Conservation (phyloP, 495 filamentous ascomycete genomes). For the Podospora australis region DNA sequence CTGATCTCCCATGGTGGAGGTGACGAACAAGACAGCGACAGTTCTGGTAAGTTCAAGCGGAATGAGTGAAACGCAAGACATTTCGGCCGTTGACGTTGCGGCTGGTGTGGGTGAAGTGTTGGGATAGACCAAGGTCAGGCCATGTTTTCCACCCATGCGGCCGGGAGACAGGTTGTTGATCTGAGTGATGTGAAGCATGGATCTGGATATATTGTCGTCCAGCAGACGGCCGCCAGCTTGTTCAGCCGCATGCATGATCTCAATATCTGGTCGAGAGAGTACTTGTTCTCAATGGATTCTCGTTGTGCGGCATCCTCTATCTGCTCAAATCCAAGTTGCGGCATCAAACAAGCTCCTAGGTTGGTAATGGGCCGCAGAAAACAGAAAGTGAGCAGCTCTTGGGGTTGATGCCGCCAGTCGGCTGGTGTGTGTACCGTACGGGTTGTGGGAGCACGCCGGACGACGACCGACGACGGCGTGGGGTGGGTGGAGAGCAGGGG, state of each 20-base stretch:
- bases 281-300: too few relatives aligned
- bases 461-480: too few relatives aligned
- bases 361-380: background rate
- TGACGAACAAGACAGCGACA: background rate
- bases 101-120: constrained; percentile 2
- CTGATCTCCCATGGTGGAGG: constrained; percentile 4
- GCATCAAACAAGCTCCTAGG: background rate
- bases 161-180: constrained; percentile 1
- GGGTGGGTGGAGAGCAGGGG: constrained; percentile 2
- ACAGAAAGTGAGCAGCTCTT: constrained; percentile 3
- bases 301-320: too few relatives aligned
- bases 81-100: constrained; percentile 1
- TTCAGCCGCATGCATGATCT: too few relatives aligned
- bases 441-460: background rate
- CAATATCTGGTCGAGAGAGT: background rate
- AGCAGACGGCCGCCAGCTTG: too few relatives aligned
- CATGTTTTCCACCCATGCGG: constrained; percentile 1
- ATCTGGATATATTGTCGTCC: background rate
- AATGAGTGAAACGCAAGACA: constrained; percentile 5
- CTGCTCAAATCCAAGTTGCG: background rate
- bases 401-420: constrained; percentile 3
- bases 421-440: background rate
- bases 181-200: constrained; percentile 11
- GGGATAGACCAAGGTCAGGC: constrained; percentile 9
- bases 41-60: constrained; percentile 5